Evolutionary conservation across 2,329 filamentous ascomycete species (phyloP), one percentile per base, ranked within the genome.

Genomic region (Aureobasidium sp.): DNA sequence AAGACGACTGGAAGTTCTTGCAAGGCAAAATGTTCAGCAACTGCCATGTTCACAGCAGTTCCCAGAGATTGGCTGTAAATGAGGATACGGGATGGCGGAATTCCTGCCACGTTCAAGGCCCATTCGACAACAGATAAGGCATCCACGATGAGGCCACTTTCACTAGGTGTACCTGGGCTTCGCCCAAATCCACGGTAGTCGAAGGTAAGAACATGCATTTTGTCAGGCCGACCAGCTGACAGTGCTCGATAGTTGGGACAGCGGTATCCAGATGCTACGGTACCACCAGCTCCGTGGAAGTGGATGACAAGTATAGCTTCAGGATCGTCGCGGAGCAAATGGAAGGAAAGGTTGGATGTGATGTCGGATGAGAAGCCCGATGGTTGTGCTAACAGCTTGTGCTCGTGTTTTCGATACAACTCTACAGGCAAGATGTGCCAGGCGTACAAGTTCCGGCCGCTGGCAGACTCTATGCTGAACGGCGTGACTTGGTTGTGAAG

Each of bases 281-380:
- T 85, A 0, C 83, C 83, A 9, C 74, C 79, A 1, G 82, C 79
- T 4, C 83, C 83, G 63, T 86, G 82, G 13, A 86, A 73, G 72
- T 84, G 86, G 1, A 90, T 76, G 5, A 90, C 79, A 2, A 90
- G 75, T 29, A 81, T 80, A 9, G 85, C 81, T 14, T 84, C 77
- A 1, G 86, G 84, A 67, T 90, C 86, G 21, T 84, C 78, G 63
- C 77, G 81, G 2, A 91, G 75, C 2, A 90, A 74, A 32, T 76
- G 77, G 66, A 90, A 89, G 1, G 82, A 83, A 39, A 81, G 75
- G 0, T 82, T 82, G 14, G 77, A 69, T 3, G 80, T 81, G 61
- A 89, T 78, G 64, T 88, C 79, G 1, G 75, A 54, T 25, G 76
- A 78, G 25, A 82, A 73, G 0, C 82, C 82, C 1, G 69, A 62